Base-by-base conservation (phyloP, 148 eudicot species). In the Rhododendron simsii region DNA sequence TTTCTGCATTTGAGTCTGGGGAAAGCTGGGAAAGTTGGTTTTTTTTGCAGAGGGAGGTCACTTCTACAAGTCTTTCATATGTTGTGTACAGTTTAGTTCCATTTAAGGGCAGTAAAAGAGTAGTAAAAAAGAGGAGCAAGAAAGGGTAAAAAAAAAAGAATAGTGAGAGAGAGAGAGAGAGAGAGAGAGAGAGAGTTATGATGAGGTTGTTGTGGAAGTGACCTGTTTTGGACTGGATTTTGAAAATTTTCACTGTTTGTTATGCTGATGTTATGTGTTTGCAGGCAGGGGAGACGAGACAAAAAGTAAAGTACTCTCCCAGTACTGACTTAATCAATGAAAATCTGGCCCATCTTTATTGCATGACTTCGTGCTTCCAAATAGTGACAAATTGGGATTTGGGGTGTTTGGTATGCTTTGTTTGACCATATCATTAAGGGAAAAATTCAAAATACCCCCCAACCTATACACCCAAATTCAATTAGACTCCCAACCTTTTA, bases 11-110 rank as follows among this genome's bases (percentile, higher is more conserved):
- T 71, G 80, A 82, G 45, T 61, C 14, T 55, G 20, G 23, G 21
- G 21, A 51, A 78, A 57, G 65, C 82, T 39, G 41, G n/a, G 23
- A 50, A 71, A 73, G 81, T 74, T 41, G 81, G 74, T 30, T 53
- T 71, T 53, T 51, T 55, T 55, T 71, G 76, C 78, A 47, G 77
- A 26, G 47, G 33, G 45, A 47, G 74, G 75, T 63, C 57, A 85
- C 18, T 80, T 78, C 78, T 4, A 21, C 37, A 65, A 39, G 71
- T 45, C 48, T 73, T 33, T 47, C 77, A 67, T 71, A 30, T 33
- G 33, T 14, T 71, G 73, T 71, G 73, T 82, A 81, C 81, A 81
- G 84, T 81, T 50, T 78, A 82, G 39, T 81, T 48, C 85, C 78
- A 81, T 81, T 71, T 81, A 81, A 5, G 75, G 76, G 30, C 10